Evolutionary conservation across 306 rosid species (phyloP), one percentile per base, ranked within the genome.

Genomic region (Castanea crenata): DNA sequence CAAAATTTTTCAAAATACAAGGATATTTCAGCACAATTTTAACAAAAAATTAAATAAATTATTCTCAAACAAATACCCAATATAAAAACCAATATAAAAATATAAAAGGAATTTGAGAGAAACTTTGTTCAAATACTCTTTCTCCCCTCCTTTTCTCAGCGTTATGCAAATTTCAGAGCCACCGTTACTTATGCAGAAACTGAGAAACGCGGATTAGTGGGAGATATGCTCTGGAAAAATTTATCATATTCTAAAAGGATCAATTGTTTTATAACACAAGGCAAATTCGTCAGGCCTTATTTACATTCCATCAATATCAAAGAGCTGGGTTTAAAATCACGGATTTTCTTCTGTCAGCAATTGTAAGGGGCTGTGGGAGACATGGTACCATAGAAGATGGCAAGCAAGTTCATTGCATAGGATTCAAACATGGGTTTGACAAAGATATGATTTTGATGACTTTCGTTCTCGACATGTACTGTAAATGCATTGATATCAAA

Each of bases 311-410:
- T 44, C 85, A 4, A 5, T 72, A 78, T 69, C 58, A 20, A 25
- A 69, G 61, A 55, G 63, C 62, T 12, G 75, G 78, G 72, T 31
- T 38, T n/a, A 65, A 74, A 65, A 31, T 78, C 61, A 65, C 79
- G 29, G 76, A 70, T 78, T 78, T 78, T 35, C 73, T 78, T 72
- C 85, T 81, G 31, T 85, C 83, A 32, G 78, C 85, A 6, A 62
- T 75, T 49, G 31, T 38, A 13, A 74, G 72, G 64, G 83, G 75
- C 55, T 78, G 81, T 74, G 88, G 80, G 51, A 69, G 71, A 49
- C 41, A 74, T 29, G 32, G 77, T 38, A 80, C 78, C 35, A 49
- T 85, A 11, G 63, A 51, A 31, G 74, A 68, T 3, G 80, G 82
- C 4, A 73, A 61, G 21, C 56, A 76, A 55, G 64, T 74, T 8